phyloP scores from a whole-genome alignment of 768 basidiomycete species.

The Pleurotus cornucopiae region DNA sequence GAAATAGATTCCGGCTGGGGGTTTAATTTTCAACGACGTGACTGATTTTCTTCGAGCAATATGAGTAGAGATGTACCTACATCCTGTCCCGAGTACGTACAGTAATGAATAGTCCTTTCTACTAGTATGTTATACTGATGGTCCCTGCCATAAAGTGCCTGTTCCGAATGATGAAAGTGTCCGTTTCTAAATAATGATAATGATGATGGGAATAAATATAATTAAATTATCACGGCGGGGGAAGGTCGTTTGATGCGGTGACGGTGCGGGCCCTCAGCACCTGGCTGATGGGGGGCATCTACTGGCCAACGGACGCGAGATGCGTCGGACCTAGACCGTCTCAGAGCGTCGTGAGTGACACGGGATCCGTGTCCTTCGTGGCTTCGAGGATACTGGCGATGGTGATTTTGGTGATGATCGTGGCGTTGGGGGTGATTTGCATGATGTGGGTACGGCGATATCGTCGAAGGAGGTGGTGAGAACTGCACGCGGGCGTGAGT shows the following conservation, averaged over 20 bases:
- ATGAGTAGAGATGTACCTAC: no score
- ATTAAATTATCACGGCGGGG: slow-evolving; percentile 14
- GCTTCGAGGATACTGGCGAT: neutral
- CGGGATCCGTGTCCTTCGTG: neutral
- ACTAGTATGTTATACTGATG: no score
- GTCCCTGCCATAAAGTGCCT: no score
- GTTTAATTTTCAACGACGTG: no score
- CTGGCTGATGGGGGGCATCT: neutral
- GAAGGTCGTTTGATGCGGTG: neutral
- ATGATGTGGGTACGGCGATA: neutral
- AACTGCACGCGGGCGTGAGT: neutral
- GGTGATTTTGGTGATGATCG: neutral
- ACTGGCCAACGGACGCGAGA: neutral
- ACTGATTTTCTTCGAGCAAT: no score
- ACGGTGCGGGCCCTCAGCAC: neutral
- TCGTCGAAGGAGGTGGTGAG: neutral
- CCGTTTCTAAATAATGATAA: no score
- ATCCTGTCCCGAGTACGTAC: no score
- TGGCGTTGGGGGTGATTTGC: neutral
- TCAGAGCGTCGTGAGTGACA: neutral
- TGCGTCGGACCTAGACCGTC: neutral
- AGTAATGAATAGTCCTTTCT: no score
- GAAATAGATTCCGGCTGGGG: no score
- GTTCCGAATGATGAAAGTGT: no score
- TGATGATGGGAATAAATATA: no score